phyloP scores from a whole-genome alignment of 306 rosid species.

The Prosopis cineraria region DNA sequence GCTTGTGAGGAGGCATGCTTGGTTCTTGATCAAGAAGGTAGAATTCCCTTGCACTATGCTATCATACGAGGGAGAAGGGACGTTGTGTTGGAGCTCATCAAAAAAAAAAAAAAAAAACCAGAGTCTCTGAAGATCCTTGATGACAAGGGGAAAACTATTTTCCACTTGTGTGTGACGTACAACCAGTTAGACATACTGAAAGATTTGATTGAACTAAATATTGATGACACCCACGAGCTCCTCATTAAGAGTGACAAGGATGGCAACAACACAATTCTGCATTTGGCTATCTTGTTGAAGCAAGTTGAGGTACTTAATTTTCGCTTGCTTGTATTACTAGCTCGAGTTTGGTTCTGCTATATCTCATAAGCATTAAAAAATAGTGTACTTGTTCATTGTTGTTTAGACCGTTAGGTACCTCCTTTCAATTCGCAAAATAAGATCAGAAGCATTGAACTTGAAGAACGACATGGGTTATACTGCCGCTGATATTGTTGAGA shows the following conservation, averaged over 20 bases:
- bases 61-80: conserved; percentile 20
- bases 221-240: neutral
- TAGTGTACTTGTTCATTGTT: too few species aligned
- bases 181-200: neutral
- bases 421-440: neutral
- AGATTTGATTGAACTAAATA: neutral
- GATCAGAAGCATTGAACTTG: neutral
- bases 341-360: too few species aligned
- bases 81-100: neutral
- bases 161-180: conserved; percentile 21
- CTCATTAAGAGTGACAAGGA: neutral
- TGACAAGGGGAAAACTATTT: neutral
- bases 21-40: neutral
- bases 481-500: neutral
- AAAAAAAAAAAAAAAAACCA: neutral
- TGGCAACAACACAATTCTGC: neutral
- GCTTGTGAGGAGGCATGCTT: neutral
- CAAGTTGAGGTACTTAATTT: too few species aligned
- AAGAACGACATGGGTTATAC: neutral
- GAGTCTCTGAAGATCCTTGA: neutral
- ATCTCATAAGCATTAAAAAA: too few species aligned
- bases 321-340: too few species aligned
- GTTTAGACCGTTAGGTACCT: too few species aligned
- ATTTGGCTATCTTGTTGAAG: too few species aligned
- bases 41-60: conserved; percentile 16